Conservation (phyloP, 371 early-diverging fungal genomes). For the Synchytrium microbalum region DNA sequence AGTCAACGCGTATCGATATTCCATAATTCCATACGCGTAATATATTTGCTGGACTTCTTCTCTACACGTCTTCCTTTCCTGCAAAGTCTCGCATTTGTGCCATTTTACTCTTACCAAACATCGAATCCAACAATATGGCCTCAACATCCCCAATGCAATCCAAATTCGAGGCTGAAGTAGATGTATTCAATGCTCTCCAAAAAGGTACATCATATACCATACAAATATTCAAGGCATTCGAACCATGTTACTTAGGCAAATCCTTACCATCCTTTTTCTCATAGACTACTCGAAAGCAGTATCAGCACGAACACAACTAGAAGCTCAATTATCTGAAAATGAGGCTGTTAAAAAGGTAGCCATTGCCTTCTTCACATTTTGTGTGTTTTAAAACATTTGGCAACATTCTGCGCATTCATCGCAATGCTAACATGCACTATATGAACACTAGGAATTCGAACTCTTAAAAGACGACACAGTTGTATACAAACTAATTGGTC, state of each 20-base stretch:
- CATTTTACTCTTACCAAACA: no score
- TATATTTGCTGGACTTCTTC: no score
- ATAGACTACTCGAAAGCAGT: slow-evolving; percentile 74
- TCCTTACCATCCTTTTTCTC: background rate
- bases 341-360: slow-evolving; percentile 75
- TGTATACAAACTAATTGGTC: slow-evolving; percentile 91
- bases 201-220: slow-evolving; percentile 1
- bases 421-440: background rate
- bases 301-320: slow-evolving; percentile 70
- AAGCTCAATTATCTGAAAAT: slow-evolving; percentile 93
- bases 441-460: slow-evolving; percentile 66
- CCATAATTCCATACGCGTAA: no score
- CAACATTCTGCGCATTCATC: background rate
- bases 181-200: background rate
- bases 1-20: no score
- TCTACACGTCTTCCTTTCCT: no score
- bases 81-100: no score
- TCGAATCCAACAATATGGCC: background rate
- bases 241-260: no score
- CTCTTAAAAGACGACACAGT: slow-evolving; percentile 67
- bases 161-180: slow-evolving; percentile 4
- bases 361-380: background rate
- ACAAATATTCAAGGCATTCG: no score
- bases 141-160: background rate
- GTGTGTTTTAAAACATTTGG: background rate